A percentile compares a stretch with the other conserved stretches of the same genome.
Conservation (phyloP, 2,329 filamentous ascomycete species). For the Fusarium brachygibbosum region DNA sequence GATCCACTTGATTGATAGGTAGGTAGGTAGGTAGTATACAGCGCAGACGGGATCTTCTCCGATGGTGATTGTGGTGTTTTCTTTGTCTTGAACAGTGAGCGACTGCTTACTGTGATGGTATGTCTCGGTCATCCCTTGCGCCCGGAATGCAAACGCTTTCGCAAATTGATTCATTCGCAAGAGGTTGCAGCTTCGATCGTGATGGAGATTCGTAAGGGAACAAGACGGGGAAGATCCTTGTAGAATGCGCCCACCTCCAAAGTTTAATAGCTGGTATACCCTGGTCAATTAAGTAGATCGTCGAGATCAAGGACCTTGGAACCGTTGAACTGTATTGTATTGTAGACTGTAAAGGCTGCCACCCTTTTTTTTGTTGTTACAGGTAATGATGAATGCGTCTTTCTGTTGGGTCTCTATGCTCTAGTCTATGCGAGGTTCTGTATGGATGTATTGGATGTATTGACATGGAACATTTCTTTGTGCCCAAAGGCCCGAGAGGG, state of each 20-base stretch:
- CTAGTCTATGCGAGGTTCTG: background rate
- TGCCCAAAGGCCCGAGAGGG: slow-evolving; percentile 14
- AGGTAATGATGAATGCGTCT: slow-evolving; percentile 1
- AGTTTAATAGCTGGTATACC: slow-evolving; percentile 15
- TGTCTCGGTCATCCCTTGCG: slow-evolving; percentile 24
- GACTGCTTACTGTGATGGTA: background rate
- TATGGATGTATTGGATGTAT: slow-evolving; percentile 7
- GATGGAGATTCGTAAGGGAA: slow-evolving; percentile 9
- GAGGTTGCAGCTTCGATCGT: slow-evolving; percentile 10
- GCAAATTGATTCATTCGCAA: slow-evolving; percentile 10
- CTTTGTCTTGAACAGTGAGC: slow-evolving; percentile 25
- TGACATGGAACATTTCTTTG: slow-evolving; percentile 33
- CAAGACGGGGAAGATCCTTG: slow-evolving; percentile 13
- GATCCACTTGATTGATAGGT: background rate
- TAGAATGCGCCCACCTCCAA: background rate
- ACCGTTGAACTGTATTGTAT: background rate
- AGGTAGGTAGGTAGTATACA: background rate
- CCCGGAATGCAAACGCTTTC: slow-evolving; percentile 37
- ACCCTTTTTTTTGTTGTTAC: background rate
- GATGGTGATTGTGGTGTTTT: background rate
- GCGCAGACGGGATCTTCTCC: slow-evolving; percentile 6
- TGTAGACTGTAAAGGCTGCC: slow-evolving; percentile 15
- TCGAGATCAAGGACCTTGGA: slow-evolving; percentile 6
- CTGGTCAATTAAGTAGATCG: slow-evolving; percentile 6
- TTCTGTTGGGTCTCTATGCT: slow-evolving; percentile 34